Conservation (phyloP, 495 filamentous ascomycete species). For the Evernia prunastri region DNA sequence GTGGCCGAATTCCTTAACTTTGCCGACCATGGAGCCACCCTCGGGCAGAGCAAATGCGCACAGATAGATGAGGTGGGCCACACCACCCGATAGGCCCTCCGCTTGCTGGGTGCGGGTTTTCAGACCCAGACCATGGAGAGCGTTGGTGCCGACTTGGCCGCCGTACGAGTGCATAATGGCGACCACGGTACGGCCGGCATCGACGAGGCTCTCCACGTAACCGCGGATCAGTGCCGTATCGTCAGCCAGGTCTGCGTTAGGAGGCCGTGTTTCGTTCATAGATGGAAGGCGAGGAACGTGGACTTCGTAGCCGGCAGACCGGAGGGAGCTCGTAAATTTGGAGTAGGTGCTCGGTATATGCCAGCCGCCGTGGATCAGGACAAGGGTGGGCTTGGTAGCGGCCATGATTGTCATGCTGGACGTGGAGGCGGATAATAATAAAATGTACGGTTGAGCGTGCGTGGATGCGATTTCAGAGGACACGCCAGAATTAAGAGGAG, state of each 20-base stretch:
- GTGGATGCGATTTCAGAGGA: no score
- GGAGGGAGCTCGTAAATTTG: constrained; percentile 30
- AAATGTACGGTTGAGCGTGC: background rate
- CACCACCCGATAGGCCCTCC: constrained; percentile 19
- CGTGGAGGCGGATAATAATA: background rate
- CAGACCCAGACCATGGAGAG: constrained; percentile 28
- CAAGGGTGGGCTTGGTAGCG: constrained; percentile 20
- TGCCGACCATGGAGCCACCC: constrained; percentile 28
- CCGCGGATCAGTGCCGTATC: constrained; percentile 27
- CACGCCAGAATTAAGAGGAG: no score
- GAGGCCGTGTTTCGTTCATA: constrained; percentile 20
- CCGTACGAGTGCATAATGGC: constrained; percentile 38
- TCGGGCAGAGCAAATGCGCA: constrained; percentile 27
- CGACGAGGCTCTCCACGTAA: constrained; percentile 28
- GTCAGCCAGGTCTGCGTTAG: constrained; percentile 6
- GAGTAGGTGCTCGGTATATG: constrained; percentile 29
- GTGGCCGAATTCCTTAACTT: constrained; percentile 30
- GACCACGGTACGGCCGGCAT: constrained; percentile 25
- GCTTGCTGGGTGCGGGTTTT: constrained; percentile 8
- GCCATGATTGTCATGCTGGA: background rate
- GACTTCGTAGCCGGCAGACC: constrained; percentile 28
- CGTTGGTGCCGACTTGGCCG: constrained; percentile 35
- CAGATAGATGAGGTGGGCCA: constrained; percentile 34
- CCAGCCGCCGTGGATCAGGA: constrained; percentile 32
- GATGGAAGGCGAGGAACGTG: constrained; percentile 31